phyloP scores from a whole-genome alignment of 108 stramenopile genomes.

The Fistulifera solaris region DNA sequence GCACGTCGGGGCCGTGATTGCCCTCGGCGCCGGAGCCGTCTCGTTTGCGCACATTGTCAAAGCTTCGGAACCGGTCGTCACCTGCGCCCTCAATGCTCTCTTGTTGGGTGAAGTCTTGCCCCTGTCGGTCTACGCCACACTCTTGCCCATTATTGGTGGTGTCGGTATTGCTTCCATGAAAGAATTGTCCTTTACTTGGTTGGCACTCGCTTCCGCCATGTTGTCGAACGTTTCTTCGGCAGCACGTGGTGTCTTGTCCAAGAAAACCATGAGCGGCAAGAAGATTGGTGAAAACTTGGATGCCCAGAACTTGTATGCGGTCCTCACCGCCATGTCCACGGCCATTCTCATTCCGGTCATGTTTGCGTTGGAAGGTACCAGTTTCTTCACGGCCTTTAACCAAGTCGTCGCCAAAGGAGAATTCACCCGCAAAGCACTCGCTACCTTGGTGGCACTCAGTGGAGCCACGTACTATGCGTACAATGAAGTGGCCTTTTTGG shows the following conservation, averaged over 20 bases:
- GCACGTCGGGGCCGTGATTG: conserved; percentile 94
- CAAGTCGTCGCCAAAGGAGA: conserved; percentile 71
- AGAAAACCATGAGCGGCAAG: conserved; percentile 91
- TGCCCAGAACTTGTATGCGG: conserved; percentile 94
- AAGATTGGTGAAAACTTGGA: conserved; percentile 95
- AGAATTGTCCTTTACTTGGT: conserved; percentile 93
- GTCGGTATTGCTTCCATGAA: conserved; percentile 97
- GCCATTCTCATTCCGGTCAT: conserved; percentile 81
- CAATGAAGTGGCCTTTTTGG: conserved; percentile 98
- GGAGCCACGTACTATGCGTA: conserved; percentile 92
- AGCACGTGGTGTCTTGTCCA: conserved; percentile 91
- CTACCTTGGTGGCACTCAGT: conserved; percentile 43
- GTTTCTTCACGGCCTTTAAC: conserved; percentile 73
- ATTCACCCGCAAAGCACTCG: conserved; percentile 50
- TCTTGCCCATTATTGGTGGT: conserved; percentile 95
- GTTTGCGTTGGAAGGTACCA: conserved; percentile 86
- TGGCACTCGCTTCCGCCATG: conserved; percentile 94
- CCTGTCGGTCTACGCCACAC: conserved; percentile 80
- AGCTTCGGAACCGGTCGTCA: conserved; percentile 97
- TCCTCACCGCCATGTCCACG: conserved; percentile 93
- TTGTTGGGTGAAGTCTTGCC: conserved; percentile 84
- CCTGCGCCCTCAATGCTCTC: conserved; percentile 84
- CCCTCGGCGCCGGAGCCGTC: conserved; percentile 95
- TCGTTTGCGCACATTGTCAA: conserved; percentile 99
- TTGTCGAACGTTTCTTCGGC: conserved; percentile 94